Percentiles rank a stretch among this genome's conserved stretches.
phyloP scores from a whole-genome alignment of 192 early-diverging fungal species.

The Backusella westeae region DNA sequence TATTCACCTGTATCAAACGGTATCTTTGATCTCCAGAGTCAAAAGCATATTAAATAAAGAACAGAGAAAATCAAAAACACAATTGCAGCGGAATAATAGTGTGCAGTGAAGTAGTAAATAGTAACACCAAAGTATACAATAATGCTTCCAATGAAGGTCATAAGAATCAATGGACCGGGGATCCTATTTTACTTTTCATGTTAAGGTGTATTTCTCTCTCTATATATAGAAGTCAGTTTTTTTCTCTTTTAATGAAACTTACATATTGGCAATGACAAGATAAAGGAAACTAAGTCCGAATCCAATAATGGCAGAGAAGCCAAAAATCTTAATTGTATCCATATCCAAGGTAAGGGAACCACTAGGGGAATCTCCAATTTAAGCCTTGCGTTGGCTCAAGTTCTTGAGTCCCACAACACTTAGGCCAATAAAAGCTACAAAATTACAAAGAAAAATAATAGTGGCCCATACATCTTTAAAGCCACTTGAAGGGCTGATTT shows the following conservation, averaged over 20 bases:
- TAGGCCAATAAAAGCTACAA: slow-evolving; percentile 53
- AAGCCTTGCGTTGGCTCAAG: not conserved
- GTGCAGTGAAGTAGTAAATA: slow-evolving; percentile 38
- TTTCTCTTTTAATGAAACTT: not conserved
- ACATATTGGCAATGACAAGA: slow-evolving; percentile 37
- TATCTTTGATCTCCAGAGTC: slow-evolving; percentile 44
- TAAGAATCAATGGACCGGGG: slow-evolving; percentile 36
- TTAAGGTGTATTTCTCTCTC: no score
- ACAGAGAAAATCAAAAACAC: slow-evolving; percentile 42
- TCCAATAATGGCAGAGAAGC: slow-evolving; percentile 34
- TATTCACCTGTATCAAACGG: slow-evolving; percentile 50
- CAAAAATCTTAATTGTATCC: slow-evolving; percentile 30
- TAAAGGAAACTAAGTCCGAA: slow-evolving; percentile 40
- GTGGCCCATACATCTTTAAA: slow-evolving; percentile 72
- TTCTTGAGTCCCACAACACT: slow-evolving; percentile 44
- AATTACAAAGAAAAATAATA: slow-evolving; percentile 48
- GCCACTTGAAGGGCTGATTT: slow-evolving; percentile 19
- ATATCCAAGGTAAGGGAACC: slow-evolving; percentile 21
- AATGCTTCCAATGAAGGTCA: slow-evolving; percentile 40
- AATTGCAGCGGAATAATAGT: slow-evolving; percentile 42
- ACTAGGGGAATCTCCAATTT: not conserved
- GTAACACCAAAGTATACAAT: slow-evolving; percentile 42
- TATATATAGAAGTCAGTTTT: no score
- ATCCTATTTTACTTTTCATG: slow-evolving; percentile 3
- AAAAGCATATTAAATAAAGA: slow-evolving; percentile 42